Evolutionary conservation across 805 yeast genomes (phyloP), one percentile per base, ranked within the genome.

Genomic region (Candida takata): DNA sequence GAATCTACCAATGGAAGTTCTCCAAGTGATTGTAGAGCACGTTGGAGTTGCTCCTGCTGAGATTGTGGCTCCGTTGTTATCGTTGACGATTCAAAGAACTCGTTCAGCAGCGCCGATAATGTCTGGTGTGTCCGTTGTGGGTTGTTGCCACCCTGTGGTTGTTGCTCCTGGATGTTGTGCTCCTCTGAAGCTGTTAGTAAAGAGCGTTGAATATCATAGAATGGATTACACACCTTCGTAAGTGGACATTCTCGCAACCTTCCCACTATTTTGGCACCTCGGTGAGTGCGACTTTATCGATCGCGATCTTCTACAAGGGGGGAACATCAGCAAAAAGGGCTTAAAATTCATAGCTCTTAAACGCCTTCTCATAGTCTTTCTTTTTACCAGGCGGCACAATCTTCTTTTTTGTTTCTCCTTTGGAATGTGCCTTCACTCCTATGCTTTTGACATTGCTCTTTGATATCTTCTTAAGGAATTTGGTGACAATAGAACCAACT

Each of bases 401-500:
- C 23, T 10, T 20, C 9, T 20, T 20, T 10, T 20, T 20, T 7
- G 23, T 20, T 28, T 33, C n/a, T 38, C 13, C 20, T 36, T 14
- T 10, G 9, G 17, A 14, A 6, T 10, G 6, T 15, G 9, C 12
- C 21, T 24, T 34, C 24, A 3, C 23, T 10, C 10, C 23, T 20
- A 20, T 20, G 23, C 9, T 20, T 20, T 20, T 20, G 10, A 20
- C 23, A 10, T 20, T 20, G 23, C 23, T 21, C 21, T 14, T 13
- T 13, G 17, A 21, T 21, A 71, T 52, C 45, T 74, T 72, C 41
- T 62, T 67, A 69, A 78, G 52, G 21, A 75, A 74, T 41, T 69
- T 75, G 24, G 54, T 55, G 8, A 74, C 79, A 8, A 77, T 70
- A 12, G 61, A 41, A 4, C 74, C 65, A 3, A 78, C 51, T 43